phyloP scores from a whole-genome alignment of 75 land plant genomes.

The Gnetum montanum region DNA sequence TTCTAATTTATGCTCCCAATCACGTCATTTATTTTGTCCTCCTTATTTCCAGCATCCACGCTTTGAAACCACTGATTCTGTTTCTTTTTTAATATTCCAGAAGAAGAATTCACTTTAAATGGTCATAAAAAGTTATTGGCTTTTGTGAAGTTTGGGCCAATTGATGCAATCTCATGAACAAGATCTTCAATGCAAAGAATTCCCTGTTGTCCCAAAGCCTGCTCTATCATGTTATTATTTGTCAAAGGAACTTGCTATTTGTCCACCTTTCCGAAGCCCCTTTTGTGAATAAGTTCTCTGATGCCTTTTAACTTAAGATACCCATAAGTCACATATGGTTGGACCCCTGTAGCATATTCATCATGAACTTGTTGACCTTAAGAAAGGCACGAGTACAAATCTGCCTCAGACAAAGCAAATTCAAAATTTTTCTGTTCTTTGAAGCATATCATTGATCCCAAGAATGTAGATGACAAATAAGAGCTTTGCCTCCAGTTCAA shows the following conservation, averaged over 20 bases:
- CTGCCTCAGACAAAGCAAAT: conserved; percentile 41
- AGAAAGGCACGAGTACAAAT: conserved; percentile 49
- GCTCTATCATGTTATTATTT: conserved; percentile 56
- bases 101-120: conserved; percentile 49
- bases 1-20: conserved; percentile 60
- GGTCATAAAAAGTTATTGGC: conserved; percentile 58
- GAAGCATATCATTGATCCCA: conserved; percentile 87
- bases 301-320: conserved; percentile 66
- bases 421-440: conserved; percentile 38
- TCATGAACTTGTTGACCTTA: conserved; percentile 43
- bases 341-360: no score
- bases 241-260: conserved; percentile 46
- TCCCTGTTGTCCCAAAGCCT: conserved; percentile 57
- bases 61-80: conserved; percentile 42
- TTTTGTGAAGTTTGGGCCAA: conserved; percentile 68
- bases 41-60: conserved; percentile 71
- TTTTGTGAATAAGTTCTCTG: conserved; percentile 63
- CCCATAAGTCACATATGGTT: no score
- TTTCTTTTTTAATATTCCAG: conserved; percentile 40
- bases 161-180: conserved; percentile 59
- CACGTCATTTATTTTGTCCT: conserved; percentile 51
- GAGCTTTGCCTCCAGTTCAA: conserved; percentile 66
- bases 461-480: conserved; percentile 64
- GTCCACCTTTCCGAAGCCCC: conserved; percentile 45
- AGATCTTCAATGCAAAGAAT: conserved; percentile 75